A percentile compares a stretch with the other conserved stretches of the same genome.
Evolutionary conservation across 352 stramenopile genomes (phyloP).

Genomic region (Phytopythium kandeliae): DNA sequence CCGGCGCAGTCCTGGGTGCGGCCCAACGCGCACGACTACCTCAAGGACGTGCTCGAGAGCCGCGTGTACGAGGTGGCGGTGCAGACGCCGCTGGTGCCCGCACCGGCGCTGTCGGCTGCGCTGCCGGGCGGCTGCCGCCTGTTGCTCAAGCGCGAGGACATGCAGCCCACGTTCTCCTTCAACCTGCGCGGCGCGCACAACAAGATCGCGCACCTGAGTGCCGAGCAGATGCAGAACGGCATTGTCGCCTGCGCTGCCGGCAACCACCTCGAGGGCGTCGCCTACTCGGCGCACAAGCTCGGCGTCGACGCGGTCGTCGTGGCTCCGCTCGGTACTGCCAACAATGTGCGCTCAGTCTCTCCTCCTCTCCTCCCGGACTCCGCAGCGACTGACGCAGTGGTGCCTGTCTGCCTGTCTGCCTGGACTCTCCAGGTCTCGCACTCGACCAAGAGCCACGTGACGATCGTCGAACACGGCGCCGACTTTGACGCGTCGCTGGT

Average conservation of each 20-base stretch:
- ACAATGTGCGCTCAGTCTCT: conserved; percentile 78
- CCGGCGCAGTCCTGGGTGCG: conserved; percentile 50
- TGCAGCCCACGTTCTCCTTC: conserved; percentile 98
- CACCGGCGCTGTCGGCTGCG: conserved; percentile 45
- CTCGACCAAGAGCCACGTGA: conserved; percentile 69
- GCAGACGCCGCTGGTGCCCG: conserved; percentile 64
- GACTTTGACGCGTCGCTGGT: conserved; percentile 95
- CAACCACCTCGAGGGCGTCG: conserved; percentile 98
- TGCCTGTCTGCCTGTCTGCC: too few species aligned
- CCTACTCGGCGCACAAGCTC: conserved; percentile 92
- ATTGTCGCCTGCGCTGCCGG: conserved; percentile 83
- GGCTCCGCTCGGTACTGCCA: conserved; percentile 92
- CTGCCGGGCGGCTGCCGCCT: conserved; percentile 62
- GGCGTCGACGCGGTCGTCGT: conserved; percentile 94
- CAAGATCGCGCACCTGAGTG: conserved; percentile 95
- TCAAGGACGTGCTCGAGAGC: conserved; percentile 70
- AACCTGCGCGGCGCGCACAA: conserved; percentile 98
- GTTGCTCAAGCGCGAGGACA: conserved; percentile 95
- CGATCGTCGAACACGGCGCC: conserved; percentile 93
- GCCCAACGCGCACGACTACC: conserved; percentile 68
- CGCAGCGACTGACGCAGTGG: too few species aligned
- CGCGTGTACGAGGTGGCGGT: conserved; percentile 81
- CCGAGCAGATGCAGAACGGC: conserved; percentile 67
- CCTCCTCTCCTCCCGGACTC: too few species aligned
- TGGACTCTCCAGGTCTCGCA: conserved; percentile 38